Evolutionary conservation across 768 basidiomycete genomes (phyloP), one percentile per base, ranked within the genome.

Genomic region (Sistotremastrum suecicum): DNA sequence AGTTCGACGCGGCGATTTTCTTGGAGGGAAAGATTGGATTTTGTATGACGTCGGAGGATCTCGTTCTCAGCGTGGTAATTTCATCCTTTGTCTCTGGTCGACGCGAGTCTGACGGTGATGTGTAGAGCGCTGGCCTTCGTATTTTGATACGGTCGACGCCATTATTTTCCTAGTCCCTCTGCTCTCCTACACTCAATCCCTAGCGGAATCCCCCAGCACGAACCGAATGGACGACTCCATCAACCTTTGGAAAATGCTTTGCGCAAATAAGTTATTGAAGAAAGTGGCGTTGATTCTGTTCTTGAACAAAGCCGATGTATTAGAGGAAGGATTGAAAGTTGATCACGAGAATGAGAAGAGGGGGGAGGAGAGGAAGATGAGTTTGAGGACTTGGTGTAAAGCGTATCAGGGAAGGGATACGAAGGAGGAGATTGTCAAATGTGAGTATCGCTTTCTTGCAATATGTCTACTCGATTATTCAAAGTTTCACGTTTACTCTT

Each of bases 101-200:
- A 8, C 41, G 37, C 32, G 6, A 44, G n/a, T n/a, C n/a, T n/a
- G n/a, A n/a, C n/a, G n/a, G n/a, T n/a, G 20, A 20, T 20, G 20
- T 2, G 2, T 20, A 20, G 20, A 20, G 20, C 20, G 37, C 37
- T 38, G 37, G 12, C 10, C 37, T 2, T 38, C 37, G 1, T 10
- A 10, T 35, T 39, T 50, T 5, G 30, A 10, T 50, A 5, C 46
- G 77, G 80, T 83, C 5, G 73, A 84, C 59, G 80, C 83, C 0
- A 84, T 88, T 53, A 72, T 88, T 35, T 87, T 88, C 60, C 69
- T 88, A n/a, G 85, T 81, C 0, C 84, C 84, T 0, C 69, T 87
- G 1, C 68, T 77, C 0, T 81, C 83, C 45, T 90, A 86, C 56
- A 78, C 87, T 53, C 75, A 82, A 53, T 69, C 71, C 37, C 75